Conservation (phyloP, 2,329 filamentous ascomycete genomes). For the Paracoccidioides brasiliensis region DNA sequence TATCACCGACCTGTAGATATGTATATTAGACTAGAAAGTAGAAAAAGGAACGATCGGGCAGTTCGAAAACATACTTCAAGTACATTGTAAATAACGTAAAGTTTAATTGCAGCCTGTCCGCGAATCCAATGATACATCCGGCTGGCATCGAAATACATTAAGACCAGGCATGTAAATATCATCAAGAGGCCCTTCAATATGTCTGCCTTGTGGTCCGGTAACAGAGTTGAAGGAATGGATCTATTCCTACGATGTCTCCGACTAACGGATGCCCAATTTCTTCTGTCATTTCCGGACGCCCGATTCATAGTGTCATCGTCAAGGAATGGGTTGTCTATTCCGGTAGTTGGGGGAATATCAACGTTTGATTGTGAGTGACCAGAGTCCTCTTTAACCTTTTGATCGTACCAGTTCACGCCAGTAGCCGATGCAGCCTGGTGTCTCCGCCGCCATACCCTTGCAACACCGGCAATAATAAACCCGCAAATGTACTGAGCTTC, state of each 20-base stretch:
- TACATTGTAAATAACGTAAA: slow-evolving; percentile 98
- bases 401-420: slow-evolving; percentile 6
- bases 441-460: slow-evolving; percentile 59
- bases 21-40: not conserved
- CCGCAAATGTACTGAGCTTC: slow-evolving; percentile 59
- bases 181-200: slow-evolving; percentile 83
- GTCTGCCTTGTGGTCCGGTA: slow-evolving; percentile 87
- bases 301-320: slow-evolving; percentile 2
- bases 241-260: slow-evolving; percentile 59
- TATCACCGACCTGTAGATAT: slow-evolving; percentile 54
- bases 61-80: slow-evolving; percentile 48
- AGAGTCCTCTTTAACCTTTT: slow-evolving; percentile 14
- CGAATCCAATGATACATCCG: slow-evolving; percentile 97
- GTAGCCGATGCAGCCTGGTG: slow-evolving; percentile 9
- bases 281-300: slow-evolving; percentile 13
- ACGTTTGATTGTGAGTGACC: slow-evolving; percentile 9
- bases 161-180: slow-evolving; percentile 65
- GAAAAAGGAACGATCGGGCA: not conserved
- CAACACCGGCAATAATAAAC: slow-evolving; percentile 69
- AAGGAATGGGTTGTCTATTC: slow-evolving; percentile 9
- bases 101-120: slow-evolving; percentile 90
- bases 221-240: slow-evolving; percentile 71
- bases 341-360: slow-evolving; percentile 4
- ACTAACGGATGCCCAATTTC: slow-evolving; percentile 18
- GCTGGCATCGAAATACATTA: slow-evolving; percentile 89